Conservation (phyloP, 192 early-diverging fungal species). For the Linnemannia hyalina region DNA sequence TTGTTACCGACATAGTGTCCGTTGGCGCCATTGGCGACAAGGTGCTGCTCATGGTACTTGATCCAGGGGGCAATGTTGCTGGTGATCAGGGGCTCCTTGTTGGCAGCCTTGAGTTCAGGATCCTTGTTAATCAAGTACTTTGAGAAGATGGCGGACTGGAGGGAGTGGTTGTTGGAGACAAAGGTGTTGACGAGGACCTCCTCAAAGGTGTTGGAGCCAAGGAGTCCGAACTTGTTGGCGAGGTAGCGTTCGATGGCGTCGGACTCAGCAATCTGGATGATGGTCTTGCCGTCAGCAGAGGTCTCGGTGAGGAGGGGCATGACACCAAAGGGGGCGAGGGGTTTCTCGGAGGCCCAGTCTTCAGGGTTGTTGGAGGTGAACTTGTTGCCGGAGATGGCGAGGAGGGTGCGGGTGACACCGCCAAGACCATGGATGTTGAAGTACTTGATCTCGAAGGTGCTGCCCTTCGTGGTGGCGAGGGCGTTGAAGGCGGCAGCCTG, state of each 20-base stretch:
- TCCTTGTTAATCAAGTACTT: constrained; percentile 12
- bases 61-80: constrained; percentile 11
- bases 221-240: constrained; percentile 51
- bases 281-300: constrained; percentile 37
- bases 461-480: background rate
- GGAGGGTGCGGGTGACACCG: constrained; percentile 32
- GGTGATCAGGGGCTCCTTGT: constrained; percentile 18
- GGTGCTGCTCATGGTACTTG: constrained; percentile 55
- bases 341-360: constrained; percentile 59
- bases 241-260: constrained; percentile 63
- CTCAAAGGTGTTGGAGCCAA: constrained; percentile 43
- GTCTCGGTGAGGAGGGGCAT: constrained; percentile 64
- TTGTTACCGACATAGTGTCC: constrained; percentile 68
- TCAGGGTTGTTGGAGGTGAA: constrained; percentile 41
- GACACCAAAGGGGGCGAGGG: constrained; percentile 56
- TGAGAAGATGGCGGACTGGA: background rate
- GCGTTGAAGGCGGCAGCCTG: constrained; percentile 12
- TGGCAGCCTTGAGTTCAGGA: constrained; percentile 13
- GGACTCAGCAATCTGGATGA: constrained; percentile 55
- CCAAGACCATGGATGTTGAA: constrained; percentile 23
- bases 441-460: constrained; percentile 25
- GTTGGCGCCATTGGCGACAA: constrained; percentile 63
- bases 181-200: constrained; percentile 46
- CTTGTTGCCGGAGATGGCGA: constrained; percentile 51
- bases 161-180: constrained; percentile 17